Evolutionary conservation across 805 yeast species (phyloP), one percentile per base, ranked within the genome.

Genomic region (Yarrowia phangngaensis): DNA sequence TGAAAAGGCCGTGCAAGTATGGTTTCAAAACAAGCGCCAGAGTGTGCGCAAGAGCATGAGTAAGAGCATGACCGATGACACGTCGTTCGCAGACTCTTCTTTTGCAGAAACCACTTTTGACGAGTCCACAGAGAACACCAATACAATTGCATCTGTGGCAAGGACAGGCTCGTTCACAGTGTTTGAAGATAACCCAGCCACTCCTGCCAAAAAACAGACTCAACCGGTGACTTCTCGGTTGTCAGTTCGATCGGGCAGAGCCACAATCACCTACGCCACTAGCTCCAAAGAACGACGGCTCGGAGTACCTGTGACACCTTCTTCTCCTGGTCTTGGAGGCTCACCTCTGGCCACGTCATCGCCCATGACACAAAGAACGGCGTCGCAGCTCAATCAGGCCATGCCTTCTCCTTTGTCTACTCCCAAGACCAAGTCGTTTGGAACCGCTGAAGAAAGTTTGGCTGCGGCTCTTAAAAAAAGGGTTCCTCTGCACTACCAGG

Each of bases 1-100:
- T n/a, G 97, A 89, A 65, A 87, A 89, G 64, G 95, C 97, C 2
- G 95, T 92, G 26, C 98, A 92, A 69, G 87, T 90, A 54, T 92
- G 98, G 98, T 92, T 92, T 69, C 98, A 92, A 68, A 92, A 92
- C 67, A 84, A 80, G 65, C 78, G 98, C 65, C 97, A 90, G 66
- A 75, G 89, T 27, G 67, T 82, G 54, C 63, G 71, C 9, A 60
- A 66, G 30, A 41, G 48, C 35, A 29, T 38, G 32, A 26, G 19
- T 32, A 38, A 38, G 45, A 38, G 45, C 29, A 33, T 28, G 43
- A 51, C 46, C 32, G 51, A 50, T 16, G 50, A 30, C 47, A 23
- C 54, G 19, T 31, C 45, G 20, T 50, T 45, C n/a, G 51, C 30
- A 5, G 35, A 29, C 24, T 23, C 45, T 7, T 33, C 36, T 19